Base-by-base conservation (phyloP, 1,284 basidiomycete species). In the Heterobasidion irregulare region DNA sequence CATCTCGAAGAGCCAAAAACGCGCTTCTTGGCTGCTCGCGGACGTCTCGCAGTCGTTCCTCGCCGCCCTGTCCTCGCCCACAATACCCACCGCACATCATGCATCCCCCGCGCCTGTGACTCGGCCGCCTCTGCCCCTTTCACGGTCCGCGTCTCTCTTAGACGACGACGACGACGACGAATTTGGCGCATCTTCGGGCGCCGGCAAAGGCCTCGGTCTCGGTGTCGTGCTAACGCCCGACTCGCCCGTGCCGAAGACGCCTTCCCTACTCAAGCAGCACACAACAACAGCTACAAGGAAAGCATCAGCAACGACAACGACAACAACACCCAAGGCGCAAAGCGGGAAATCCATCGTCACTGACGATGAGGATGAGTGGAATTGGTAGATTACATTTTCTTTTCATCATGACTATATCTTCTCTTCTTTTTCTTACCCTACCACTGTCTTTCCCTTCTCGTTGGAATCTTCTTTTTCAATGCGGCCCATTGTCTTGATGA, bases 41-140 rank as follows among this genome's bases (percentile, higher is more conserved):
- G 86, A 87, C 62, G 78, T 88, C 41, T 83, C 82, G 2, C 75
- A 75, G 57, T 75, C 78, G 32, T 70, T 86, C 36, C 75, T 75
- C 8, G 75, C 77, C 6, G 83, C 77, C 0, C 71, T 86, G 9
- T 62, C 69, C 63, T 74, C 62, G 32, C 66, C 52, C 47, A 53
- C n/a, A 46, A 52, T 56, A 26, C 36, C 50, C 36, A 45, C 19
- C 34, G 26, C 12, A 8, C 62, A 10, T 55, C 61, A 36, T 63
- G 67, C 38, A 41, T 36, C 53, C 32, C 38, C n/a, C 0, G 10
- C 58, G 6, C 10, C 46, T 18, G 46, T 18, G 26, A 13, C 10
- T 32, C 10, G 16, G 46, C 53, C 62, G 16, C 50, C 59, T 10
- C 56, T 55, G 8, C 43, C 56, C 10, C 48, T 53, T 9, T 43